Conservation (phyloP, 2,329 filamentous ascomycete genomes). For the Penicillium palitans region DNA sequence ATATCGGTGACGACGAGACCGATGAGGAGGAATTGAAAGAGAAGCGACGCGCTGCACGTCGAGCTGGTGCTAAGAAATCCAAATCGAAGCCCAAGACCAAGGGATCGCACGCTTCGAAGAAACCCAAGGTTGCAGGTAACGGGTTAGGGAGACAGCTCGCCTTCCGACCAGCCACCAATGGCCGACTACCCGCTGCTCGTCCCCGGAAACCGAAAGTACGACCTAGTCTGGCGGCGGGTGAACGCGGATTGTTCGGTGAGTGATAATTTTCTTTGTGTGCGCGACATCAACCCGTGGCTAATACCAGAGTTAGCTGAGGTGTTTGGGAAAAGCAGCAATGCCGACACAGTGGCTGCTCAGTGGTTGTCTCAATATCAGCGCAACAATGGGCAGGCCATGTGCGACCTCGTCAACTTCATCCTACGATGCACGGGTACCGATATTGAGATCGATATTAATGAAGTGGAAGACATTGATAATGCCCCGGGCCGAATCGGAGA, state of each 20-base stretch:
- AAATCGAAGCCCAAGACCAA: slow-evolving; percentile 42
- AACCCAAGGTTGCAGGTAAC: slow-evolving; percentile 57
- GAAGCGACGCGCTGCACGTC: slow-evolving; percentile 40
- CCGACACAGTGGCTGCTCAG: slow-evolving; percentile 57
- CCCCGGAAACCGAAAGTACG: slow-evolving; percentile 53
- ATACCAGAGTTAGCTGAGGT: slow-evolving; percentile 52
- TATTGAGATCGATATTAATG: slow-evolving; percentile 72
- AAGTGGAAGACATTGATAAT: slow-evolving; percentile 88
- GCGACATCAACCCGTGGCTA: slow-evolving; percentile 20
- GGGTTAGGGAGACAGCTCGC: slow-evolving; percentile 52
- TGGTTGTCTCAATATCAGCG: slow-evolving; percentile 60
- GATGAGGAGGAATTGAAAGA: slow-evolving; percentile 54
- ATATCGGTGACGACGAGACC: slow-evolving; percentile 40
- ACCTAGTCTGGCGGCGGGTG: slow-evolving; percentile 53
- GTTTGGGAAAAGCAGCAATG: slow-evolving; percentile 56
- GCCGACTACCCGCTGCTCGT: slow-evolving; percentile 47
- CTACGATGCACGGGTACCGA: slow-evolving; percentile 75
- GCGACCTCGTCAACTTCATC: slow-evolving; percentile 63
- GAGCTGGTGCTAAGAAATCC: slow-evolving; percentile 34
- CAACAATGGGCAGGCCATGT: slow-evolving; percentile 56
- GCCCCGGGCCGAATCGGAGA: slow-evolving; percentile 75
- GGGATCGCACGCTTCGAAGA: slow-evolving; percentile 49
- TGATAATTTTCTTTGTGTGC: slow-evolving; percentile 10
- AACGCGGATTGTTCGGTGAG: slow-evolving; percentile 60
- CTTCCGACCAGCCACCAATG: slow-evolving; percentile 53